Conservation (phyloP, 2,329 filamentous ascomycete genomes). For the Botrytis galanthina region DNA sequence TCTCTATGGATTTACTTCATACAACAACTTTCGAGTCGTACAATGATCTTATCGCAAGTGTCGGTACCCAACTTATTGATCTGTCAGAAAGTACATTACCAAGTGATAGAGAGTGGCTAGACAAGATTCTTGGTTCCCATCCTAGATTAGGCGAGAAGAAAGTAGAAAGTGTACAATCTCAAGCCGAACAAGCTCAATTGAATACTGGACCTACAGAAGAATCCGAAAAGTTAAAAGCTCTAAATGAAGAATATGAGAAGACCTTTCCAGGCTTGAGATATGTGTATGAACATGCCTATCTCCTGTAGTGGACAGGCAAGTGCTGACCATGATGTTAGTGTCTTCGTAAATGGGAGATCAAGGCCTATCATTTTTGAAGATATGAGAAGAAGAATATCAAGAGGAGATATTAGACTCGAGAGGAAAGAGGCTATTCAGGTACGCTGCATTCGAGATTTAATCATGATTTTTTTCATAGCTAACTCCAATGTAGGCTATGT, state of each 20-base stretch:
- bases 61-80: slow-evolving; percentile 61
- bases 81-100: slow-evolving; percentile 53
- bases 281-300: slow-evolving; percentile 49
- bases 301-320: not conserved
- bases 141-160: slow-evolving; percentile 79
- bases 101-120: slow-evolving; percentile 56
- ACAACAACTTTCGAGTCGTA: slow-evolving; percentile 64
- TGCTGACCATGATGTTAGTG: slow-evolving; percentile 44
- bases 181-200: slow-evolving; percentile 78
- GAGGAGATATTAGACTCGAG: slow-evolving; percentile 65
- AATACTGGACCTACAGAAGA: slow-evolving; percentile 57
- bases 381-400: slow-evolving; percentile 71
- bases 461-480: slow-evolving; percentile 18
- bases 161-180: slow-evolving; percentile 77
- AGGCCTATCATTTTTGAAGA: slow-evolving; percentile 75
- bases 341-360: slow-evolving; percentile 83
- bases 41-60: slow-evolving; percentile 62
- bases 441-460: not conserved
- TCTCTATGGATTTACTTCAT: slow-evolving; percentile 67
- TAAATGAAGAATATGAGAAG: slow-evolving; percentile 80
- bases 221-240: slow-evolving; percentile 51
- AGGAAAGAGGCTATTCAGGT: slow-evolving; percentile 73
- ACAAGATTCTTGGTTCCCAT: slow-evolving; percentile 75
- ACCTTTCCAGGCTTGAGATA: slow-evolving; percentile 80
- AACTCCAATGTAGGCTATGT: slow-evolving; percentile 63